Percentiles rank a stretch among this genome's conserved stretches.
Conservation (phyloP, 2,329 filamentous ascomycete species). For the Sporothrix brasiliensis region DNA sequence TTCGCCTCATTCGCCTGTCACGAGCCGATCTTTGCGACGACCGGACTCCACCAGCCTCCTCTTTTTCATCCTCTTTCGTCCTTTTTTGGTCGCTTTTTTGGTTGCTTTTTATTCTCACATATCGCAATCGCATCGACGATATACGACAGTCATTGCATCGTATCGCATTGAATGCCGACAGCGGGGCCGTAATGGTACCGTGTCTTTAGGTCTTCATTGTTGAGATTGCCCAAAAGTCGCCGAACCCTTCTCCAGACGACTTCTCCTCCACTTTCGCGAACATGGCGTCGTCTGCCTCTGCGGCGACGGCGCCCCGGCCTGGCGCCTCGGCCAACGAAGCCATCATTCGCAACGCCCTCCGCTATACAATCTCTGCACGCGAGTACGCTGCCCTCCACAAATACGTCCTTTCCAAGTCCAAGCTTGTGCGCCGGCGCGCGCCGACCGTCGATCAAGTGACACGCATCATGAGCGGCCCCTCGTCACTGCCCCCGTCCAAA, state of each 20-base stretch:
- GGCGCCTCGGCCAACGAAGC: slow-evolving; percentile 56
- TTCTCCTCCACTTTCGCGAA: background rate
- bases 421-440: slow-evolving; percentile 56
- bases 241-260: background rate
- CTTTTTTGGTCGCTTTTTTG: background rate
- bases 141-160: background rate
- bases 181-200: background rate
- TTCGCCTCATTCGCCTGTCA: background rate
- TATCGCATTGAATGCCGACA: background rate
- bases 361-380: slow-evolving; percentile 80
- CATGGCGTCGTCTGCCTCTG: slow-evolving; percentile 34
- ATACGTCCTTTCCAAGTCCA: slow-evolving; percentile 75
- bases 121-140: background rate
- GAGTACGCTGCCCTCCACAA: slow-evolving; percentile 86
- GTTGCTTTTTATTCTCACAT: background rate
- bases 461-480: slow-evolving; percentile 55
- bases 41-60: slow-evolving; percentile 9
- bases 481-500: slow-evolving; percentile 26
- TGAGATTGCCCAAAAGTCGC: background rate
- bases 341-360: slow-evolving; percentile 79
- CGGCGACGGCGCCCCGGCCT: slow-evolving; percentile 33
- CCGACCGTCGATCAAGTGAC: slow-evolving; percentile 60
- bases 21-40: slow-evolving; percentile 21
- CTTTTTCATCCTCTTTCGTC: background rate
- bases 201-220: background rate